phyloP scores from a whole-genome alignment of 1,284 basidiomycete genomes.

The Pyrrhoderma lamaoense region DNA sequence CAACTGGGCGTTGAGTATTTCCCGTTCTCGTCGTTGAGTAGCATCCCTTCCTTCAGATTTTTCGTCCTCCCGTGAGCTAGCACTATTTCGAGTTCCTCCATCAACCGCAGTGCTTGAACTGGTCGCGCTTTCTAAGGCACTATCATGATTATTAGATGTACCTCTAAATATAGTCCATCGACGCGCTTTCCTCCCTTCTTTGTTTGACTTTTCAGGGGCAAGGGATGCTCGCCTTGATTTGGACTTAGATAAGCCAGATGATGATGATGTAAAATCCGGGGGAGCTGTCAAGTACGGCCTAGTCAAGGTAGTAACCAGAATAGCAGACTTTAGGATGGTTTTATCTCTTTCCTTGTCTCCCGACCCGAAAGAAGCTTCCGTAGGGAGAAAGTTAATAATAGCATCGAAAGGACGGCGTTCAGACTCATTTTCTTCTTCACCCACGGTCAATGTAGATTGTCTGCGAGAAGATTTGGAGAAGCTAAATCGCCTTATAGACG shows the following conservation, averaged over 20 bases:
- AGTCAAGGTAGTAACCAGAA: constrained; percentile 37
- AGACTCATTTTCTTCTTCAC: constrained; percentile 23
- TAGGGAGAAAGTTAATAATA: constrained; percentile 35
- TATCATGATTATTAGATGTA: too few species aligned
- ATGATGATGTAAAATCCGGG: constrained; percentile 1
- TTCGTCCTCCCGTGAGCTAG: too few species aligned
- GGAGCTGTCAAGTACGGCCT: constrained; percentile 32
- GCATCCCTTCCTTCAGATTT: too few species aligned
- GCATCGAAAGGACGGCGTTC: constrained; percentile 35
- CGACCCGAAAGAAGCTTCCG: constrained; percentile 19
- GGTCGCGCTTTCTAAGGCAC: too few species aligned
- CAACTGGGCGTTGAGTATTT: too few species aligned
- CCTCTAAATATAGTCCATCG: too few species aligned
- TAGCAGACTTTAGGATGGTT: constrained; percentile 34
- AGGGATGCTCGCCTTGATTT: too few species aligned
- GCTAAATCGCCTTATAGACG: background rate
- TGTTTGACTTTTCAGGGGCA: too few species aligned
- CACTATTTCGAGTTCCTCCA: too few species aligned
- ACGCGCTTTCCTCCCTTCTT: too few species aligned
- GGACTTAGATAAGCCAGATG: background rate
- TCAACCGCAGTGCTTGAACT: too few species aligned
- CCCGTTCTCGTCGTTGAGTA: too few species aligned
- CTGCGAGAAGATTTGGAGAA: background rate
- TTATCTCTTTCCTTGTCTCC: constrained; percentile 23
- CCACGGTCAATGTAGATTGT: constrained; percentile 13